phyloP scores from a whole-genome alignment of 2,329 filamentous ascomycete species.

The Hypoxylon sp. region DNA sequence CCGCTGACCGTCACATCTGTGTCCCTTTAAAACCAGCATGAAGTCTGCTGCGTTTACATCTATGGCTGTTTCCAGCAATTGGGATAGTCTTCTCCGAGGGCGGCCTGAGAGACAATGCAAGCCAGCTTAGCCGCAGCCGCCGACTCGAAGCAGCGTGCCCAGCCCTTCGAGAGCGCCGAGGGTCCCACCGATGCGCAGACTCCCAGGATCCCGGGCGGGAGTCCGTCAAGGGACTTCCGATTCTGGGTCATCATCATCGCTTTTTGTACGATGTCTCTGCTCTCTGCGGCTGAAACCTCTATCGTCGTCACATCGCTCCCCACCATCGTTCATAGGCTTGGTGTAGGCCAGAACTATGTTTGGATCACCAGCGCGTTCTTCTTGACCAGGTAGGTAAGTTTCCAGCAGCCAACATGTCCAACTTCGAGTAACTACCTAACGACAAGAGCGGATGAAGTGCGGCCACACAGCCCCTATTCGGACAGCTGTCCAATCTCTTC shows the following conservation, averaged over 20 bases:
- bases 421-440: conserved; percentile 3
- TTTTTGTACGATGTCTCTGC: conserved; percentile 30
- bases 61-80: not conserved
- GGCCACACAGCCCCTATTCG: conserved; percentile 54
- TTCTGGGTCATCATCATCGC: conserved; percentile 37
- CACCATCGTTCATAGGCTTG: conserved; percentile 37
- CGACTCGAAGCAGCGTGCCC: conserved; percentile 1
- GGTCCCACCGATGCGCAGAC: not conserved
- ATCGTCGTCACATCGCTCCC: conserved; percentile 41
- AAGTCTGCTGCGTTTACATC: not conserved
- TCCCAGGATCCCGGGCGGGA: not conserved
- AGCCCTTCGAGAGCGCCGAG: not conserved
- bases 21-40: conserved; percentile 9
- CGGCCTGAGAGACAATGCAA: conserved; percentile 12
- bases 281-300: conserved; percentile 42
- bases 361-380: conserved; percentile 44
- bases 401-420: not conserved
- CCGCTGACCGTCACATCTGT: not conserved
- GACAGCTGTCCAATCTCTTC: conserved; percentile 56
- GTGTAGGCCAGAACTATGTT: conserved; percentile 38
- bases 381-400: conserved; percentile 37
- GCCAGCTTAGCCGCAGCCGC: not conserved
- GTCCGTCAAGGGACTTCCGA: conserved; percentile 11
- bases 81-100: not conserved
- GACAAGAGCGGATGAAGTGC: conserved; percentile 36